Base-by-base conservation (phyloP, 2,329 filamentous ascomycete genomes). In the Colletotrichum chlorophyti region DNA sequence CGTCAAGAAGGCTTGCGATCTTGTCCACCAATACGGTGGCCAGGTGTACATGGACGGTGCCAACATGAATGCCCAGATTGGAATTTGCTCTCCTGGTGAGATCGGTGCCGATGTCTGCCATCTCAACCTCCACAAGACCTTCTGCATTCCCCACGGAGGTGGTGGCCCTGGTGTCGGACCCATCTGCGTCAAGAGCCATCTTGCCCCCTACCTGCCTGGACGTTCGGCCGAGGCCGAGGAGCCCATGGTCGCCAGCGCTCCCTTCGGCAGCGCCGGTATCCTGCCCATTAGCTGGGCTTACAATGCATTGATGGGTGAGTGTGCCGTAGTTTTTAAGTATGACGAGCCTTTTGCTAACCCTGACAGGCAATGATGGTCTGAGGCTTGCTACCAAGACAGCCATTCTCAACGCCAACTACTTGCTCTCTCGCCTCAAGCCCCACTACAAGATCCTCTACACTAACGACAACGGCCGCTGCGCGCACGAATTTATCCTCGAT, bases 11-110 rank as follows among this genome's bases (percentile, higher is more conserved):
- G 93, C 89, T 14, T 97, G 93, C 74, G 80, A 92, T 53, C 79
- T 96, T 26, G 92, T 98, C 15, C 94, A 98, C 77, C 76, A 90
- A 63, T 80, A 96, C 70, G 94, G 94, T 49, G 94, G 94, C 9
- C 91, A 96, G 70, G 94, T 98, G 14, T 98, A 97, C 80, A 97
- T 98, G 94, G 94, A 98, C 71, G 94, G 94, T 43, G 94, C 94
- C 64, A 98, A 98, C 79, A 95, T 97, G 92, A 98, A 97, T 71
- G 94, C 94, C 15, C 94, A 98, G 75, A 97, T 98, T 63, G 94
- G 94, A 11, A 84, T 98, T 10, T 97, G 92, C 79, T 96, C 92
- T 1, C 94, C 94, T 2, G 94, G 94, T 34, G 93, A 96, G 73
- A 96, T 98, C 65, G 94, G 94, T 17, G 94, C 94, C 26, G 94